Evolutionary conservation across 2,329 filamentous ascomycete genomes (phyloP), one percentile per base, ranked within the genome.

Genomic region (Plenodomus biglobosus): DNA sequence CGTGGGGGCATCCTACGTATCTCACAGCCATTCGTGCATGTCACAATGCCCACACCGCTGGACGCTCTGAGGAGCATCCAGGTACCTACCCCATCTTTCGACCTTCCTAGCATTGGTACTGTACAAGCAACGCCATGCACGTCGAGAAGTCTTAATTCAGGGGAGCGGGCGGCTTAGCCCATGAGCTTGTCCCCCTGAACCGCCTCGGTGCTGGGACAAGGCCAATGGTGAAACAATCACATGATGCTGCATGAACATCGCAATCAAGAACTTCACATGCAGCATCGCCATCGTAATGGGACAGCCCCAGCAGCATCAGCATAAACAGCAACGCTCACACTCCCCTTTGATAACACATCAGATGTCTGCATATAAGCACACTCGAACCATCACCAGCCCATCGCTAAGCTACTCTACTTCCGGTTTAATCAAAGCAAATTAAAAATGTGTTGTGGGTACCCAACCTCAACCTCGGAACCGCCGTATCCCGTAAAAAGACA

Each of bases 91-190:
- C 22, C 22, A 24, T 24, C 11, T 11, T 24, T 24, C 11, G 22
- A 32, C 27, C 6, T 15, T 8, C 27, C 6, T 24, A 24, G 22
- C 7, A 15, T 32, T 24, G 22, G 11, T 15, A 7, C 22, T 15
- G 20, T 13, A 24, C 54, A 65, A 64, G 58, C 57, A 64, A 59
- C 40, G 61, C 64, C 62, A 65, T 62, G 59, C 51, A 45, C 43
- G 38, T n/a, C 27, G n/a, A 35, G n/a, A 49, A 43, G 37, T 49
- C 50, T 50, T 53, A 51, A 15, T 21, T 52, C 35, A 53, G 30
- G 20, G 44, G 40, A 40, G 8, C 38, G 38, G 48, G 46, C 47
- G 40, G 40, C 59, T 58, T 64, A 52, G 61, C 53, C 34, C 38
- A 35, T 34, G 46, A 58, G 57, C 60, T 62, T 64, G 46, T 42